Evolutionary conservation across 2,329 filamentous ascomycete genomes (phyloP).

Genomic region (Phaeosphaeriaceae sp.): DNA sequence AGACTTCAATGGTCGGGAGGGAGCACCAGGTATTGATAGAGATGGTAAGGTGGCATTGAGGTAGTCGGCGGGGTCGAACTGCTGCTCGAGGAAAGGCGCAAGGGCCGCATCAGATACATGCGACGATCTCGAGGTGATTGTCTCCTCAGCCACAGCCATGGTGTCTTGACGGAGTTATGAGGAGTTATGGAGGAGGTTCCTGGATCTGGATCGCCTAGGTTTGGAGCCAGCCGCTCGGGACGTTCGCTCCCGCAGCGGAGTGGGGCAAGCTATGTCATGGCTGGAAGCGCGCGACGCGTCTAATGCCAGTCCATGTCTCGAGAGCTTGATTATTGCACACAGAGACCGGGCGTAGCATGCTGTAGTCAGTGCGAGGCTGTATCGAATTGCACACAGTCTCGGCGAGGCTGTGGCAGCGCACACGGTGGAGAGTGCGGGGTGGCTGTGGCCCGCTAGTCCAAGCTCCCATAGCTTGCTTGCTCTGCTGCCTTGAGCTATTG

Average conservation of each 20-base stretch:
- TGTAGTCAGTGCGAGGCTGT: no score
- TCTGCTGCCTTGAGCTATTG: conserved; percentile 25
- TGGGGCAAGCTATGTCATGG: conserved; percentile 12
- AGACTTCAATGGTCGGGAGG: conserved; percentile 46
- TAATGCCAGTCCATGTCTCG: not conserved
- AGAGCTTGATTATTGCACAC: not conserved
- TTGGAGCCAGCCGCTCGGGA: conserved; percentile 21
- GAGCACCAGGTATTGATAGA: conserved; percentile 60
- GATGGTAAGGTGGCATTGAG: conserved; percentile 81
- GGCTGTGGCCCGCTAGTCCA: conserved; percentile 11
- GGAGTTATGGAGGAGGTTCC: conserved; percentile 18
- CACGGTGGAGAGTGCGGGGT: conserved; percentile 5
- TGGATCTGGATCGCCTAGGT: conserved; percentile 20
- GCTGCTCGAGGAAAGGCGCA: conserved; percentile 74
- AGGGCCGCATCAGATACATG: conserved; percentile 77
- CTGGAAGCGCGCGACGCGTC: not conserved
- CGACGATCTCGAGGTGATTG: conserved; percentile 36
- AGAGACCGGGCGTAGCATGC: not conserved
- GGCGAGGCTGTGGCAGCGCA: not conserved
- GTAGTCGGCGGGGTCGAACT: conserved; percentile 85
- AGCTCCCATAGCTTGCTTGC: conserved; percentile 4
- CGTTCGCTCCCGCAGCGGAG: conserved; percentile 19
- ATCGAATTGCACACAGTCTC: not conserved
- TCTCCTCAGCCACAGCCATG: conserved; percentile 38
- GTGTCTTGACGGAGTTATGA: conserved; percentile 13